Percentiles rank a stretch among this genome's conserved stretches.
Evolutionary conservation across 1,139 yeast species (phyloP).

Genomic region (Taiozyma sp.): DNA sequence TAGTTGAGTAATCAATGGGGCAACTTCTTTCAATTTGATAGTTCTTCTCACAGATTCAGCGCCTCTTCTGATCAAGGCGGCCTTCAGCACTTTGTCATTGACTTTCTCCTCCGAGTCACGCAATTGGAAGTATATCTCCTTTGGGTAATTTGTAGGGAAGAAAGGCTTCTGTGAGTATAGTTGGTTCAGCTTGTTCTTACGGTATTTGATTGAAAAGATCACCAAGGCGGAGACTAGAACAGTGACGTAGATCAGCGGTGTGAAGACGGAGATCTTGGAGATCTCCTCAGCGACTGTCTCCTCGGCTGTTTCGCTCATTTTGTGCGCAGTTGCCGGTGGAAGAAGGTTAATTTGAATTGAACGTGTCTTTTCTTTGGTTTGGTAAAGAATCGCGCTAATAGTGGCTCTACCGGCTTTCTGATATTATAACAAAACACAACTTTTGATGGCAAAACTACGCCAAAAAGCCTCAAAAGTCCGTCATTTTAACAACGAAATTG

Average conservation of each 20-base stretch:
- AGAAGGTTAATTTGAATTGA: no score
- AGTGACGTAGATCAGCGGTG: constrained; percentile 78
- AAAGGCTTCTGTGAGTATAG: constrained; percentile 61
- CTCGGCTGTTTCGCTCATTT: neutral
- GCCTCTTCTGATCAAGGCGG: constrained; percentile 84
- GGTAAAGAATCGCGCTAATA: neutral
- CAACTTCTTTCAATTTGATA: constrained; percentile 67
- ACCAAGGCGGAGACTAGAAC: constrained; percentile 66
- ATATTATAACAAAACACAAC: neutral
- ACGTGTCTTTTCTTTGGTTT: neutral
- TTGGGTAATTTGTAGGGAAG: constrained; percentile 62
- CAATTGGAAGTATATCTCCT: constrained; percentile 58
- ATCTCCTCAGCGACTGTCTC: neutral
- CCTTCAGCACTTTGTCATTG: constrained; percentile 77
- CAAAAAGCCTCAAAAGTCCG: no score
- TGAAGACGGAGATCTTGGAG: constrained; percentile 55
- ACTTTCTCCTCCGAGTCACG: constrained; percentile 51
- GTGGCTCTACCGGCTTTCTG: neutral
- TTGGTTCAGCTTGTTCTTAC: constrained; percentile 50
- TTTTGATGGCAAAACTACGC: neutral
- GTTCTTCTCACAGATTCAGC: constrained; percentile 90
- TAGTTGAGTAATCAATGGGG: constrained; percentile 57
- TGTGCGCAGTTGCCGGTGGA: neutral
- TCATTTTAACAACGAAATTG: no score
- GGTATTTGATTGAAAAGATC: constrained; percentile 67